These are phyloP conservation scores for Linnemannia elongata DNA, from an alignment of 192 early-diverging fungal genomes.

Conservation along the genomic window DNA sequence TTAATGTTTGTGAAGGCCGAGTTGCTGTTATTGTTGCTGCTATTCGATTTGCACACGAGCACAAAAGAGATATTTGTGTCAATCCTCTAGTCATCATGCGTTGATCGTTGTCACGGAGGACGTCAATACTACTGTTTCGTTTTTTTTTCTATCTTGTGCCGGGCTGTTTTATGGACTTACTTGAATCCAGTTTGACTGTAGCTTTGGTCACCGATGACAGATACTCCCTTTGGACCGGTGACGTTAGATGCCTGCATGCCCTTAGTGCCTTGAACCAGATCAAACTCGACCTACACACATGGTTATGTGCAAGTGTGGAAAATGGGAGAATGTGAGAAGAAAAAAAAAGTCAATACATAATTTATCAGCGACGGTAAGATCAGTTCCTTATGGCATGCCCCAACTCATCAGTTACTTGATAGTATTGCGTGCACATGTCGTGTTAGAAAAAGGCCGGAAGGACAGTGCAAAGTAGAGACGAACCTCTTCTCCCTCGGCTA, in stretches of 20 bases:
- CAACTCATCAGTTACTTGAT: not conserved
- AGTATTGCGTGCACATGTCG: not conserved
- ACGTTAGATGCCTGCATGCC: constrained; percentile 88
- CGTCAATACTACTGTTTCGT: too few species aligned
- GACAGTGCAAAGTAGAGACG: constrained; percentile 10
- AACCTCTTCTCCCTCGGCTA: constrained; percentile 68
- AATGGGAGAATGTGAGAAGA: not conserved
- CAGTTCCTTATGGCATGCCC: not conserved
- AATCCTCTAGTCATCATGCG: not conserved
- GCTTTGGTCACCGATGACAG: constrained; percentile 85
- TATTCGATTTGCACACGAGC: not conserved
- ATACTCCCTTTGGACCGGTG: constrained; percentile 76
- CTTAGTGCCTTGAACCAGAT: constrained; percentile 79
- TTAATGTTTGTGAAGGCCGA: not conserved
- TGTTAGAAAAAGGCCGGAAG: constrained; percentile 1
- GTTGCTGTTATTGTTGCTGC: not conserved
- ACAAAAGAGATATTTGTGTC: not conserved
- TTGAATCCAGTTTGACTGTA: constrained; percentile 48
- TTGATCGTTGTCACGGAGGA: not conserved
- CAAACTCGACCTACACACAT: constrained; percentile 75
- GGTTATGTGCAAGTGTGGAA: not conserved
- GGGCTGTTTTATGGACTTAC: constrained; percentile 2
- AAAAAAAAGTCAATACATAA: constrained; percentile 3
- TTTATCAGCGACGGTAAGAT: not conserved
- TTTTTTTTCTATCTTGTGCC: not conserved